Evolutionary conservation across 2,329 filamentous ascomycete genomes (phyloP).

Genomic region (Periconia sp.): DNA sequence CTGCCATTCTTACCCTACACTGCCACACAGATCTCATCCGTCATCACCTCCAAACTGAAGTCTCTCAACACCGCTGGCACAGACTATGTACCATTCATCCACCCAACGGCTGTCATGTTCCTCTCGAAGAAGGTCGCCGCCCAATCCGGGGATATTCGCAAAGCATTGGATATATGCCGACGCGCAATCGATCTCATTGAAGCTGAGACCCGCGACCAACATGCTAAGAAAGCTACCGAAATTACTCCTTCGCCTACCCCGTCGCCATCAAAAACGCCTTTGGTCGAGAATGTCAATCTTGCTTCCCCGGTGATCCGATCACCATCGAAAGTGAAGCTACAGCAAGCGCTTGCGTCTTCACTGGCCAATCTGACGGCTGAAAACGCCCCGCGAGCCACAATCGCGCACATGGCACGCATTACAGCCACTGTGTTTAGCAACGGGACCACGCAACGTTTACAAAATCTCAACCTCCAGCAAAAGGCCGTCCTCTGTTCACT

Average conservation of each 20-base stretch:
- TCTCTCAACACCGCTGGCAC: constrained; percentile 64
- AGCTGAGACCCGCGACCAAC: constrained; percentile 74
- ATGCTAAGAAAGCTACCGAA: constrained; percentile 61
- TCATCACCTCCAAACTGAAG: constrained; percentile 81
- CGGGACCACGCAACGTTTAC: constrained; percentile 79
- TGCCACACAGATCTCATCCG: constrained; percentile 79
- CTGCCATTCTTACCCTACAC: constrained; percentile 93
- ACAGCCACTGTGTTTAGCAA: constrained; percentile 90
- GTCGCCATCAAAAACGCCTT: constrained; percentile 72
- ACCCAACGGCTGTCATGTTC: constrained; percentile 89
- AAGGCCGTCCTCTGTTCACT: constrained; percentile 92
- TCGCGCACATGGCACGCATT: constrained; percentile 88
- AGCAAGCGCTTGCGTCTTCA: constrained; percentile 43
- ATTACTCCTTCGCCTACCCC: constrained; percentile 51
- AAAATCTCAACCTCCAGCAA: constrained; percentile 90
- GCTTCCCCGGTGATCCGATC: constrained; percentile 52
- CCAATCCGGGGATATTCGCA: constrained; percentile 90
- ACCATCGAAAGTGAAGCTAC: constrained; percentile 39
- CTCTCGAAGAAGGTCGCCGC: constrained; percentile 93
- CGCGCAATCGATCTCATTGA: constrained; percentile 88
- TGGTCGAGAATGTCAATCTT: constrained; percentile 80
- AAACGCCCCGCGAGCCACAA: constrained; percentile 84
- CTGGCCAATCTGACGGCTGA: constrained; percentile 67
- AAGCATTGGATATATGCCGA: constrained; percentile 92
- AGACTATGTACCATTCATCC: constrained; percentile 80